Evolutionary conservation across 345 rosid species (phyloP).

Genomic region (Corchorus capsularis): DNA sequence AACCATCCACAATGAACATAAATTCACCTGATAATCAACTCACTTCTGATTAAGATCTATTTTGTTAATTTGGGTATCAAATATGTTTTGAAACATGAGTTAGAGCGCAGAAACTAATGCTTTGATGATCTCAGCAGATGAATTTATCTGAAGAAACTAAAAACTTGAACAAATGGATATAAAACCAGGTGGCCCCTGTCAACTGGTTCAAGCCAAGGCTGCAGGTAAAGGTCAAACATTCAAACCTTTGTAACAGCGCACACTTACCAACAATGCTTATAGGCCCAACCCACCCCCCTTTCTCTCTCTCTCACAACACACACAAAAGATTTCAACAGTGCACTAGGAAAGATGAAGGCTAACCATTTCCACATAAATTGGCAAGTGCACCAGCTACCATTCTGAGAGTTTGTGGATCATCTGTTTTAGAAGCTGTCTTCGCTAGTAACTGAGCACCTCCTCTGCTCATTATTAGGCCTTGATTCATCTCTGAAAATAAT

Average conservation of each 20-base stretch:
- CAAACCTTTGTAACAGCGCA: not conserved
- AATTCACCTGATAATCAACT: not conserved
- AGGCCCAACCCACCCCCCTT: not conserved
- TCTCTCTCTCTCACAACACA: not conserved
- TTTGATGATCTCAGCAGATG: not conserved
- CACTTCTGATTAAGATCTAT: not conserved
- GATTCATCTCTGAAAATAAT: slow-evolving; percentile 63
- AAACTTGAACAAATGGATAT: not conserved
- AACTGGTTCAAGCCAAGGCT: not conserved
- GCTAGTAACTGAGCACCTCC: slow-evolving; percentile 83
- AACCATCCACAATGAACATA: slow-evolving; percentile 5
- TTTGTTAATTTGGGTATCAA: not conserved
- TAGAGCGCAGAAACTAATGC: not conserved
- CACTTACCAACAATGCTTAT: not conserved
- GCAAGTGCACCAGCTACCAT: slow-evolving; percentile 98
- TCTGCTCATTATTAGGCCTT: slow-evolving; percentile 81
- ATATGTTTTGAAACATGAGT: not conserved
- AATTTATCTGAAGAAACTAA: not conserved
- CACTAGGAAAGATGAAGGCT: slow-evolving; percentile 20
- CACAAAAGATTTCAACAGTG: not conserved
- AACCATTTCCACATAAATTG: slow-evolving; percentile 93
- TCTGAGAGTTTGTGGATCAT: slow-evolving; percentile 84
- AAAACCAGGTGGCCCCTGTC: not conserved
- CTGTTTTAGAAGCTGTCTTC: slow-evolving; percentile 68
- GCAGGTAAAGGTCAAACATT: not conserved